A percentile compares a stretch with the other conserved stretches of the same genome.
phyloP scores from a whole-genome alignment of 2,329 filamentous ascomycete species.

The Davidsoniella neocaledoniae region DNA sequence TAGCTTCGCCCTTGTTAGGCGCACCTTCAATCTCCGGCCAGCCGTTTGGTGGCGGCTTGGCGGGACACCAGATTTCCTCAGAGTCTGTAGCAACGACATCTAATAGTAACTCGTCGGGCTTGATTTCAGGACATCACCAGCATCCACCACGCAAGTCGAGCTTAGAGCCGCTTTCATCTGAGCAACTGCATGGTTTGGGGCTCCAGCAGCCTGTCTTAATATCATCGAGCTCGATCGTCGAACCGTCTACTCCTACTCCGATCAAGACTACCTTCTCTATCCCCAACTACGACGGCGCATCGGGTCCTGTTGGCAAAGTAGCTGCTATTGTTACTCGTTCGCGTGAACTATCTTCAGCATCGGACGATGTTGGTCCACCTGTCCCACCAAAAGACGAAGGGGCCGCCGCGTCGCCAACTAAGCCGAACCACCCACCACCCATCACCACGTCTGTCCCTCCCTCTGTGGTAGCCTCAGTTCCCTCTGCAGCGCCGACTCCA shows the following conservation, averaged over 20 bases:
- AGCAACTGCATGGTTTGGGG: slow-evolving; percentile 29
- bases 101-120: neutral
- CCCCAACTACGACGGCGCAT: slow-evolving; percentile 1
- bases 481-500: slow-evolving; percentile 27
- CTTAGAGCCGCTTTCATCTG: slow-evolving; percentile 50
- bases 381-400: slow-evolving; percentile 40
- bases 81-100: neutral
- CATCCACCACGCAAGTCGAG: slow-evolving; percentile 79
- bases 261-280: slow-evolving; percentile 20
- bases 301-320: too few species aligned
- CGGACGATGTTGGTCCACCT: slow-evolving; percentile 35
- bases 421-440: neutral
- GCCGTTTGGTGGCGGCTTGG: slow-evolving; percentile 1
- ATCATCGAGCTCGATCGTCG: neutral
- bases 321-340: slow-evolving; percentile 18
- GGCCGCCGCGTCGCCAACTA: slow-evolving; percentile 15
- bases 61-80: too few species aligned
- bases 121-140: slow-evolving; percentile 19
- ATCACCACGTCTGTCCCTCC: neutral
- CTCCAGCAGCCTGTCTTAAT: slow-evolving; percentile 1
- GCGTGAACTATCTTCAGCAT: slow-evolving; percentile 13
- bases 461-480: neutral
- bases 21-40: slow-evolving; percentile 25
- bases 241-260: slow-evolving; percentile 24
- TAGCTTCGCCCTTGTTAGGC: slow-evolving; percentile 63